Evolutionary conservation across 148 eudicot genomes (phyloP).

Genomic region (Persicaria maculosa): DNA sequence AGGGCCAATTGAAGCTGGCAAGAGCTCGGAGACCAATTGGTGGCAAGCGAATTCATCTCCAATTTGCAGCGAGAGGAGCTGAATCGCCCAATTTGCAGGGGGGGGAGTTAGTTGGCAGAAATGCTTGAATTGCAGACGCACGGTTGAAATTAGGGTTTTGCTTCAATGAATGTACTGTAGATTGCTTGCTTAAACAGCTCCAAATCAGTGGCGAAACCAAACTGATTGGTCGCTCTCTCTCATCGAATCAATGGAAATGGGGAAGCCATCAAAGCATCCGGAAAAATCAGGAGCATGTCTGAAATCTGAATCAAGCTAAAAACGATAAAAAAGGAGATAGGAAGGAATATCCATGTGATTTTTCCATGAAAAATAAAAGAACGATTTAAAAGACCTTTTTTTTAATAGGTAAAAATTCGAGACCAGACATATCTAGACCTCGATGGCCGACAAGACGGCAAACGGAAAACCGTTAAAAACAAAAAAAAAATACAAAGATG

Average conservation of each 20-base stretch:
- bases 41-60: conserved; percentile 21
- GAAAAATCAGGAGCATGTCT: neutral
- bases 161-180: neutral
- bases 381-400: neutral
- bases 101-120: neutral
- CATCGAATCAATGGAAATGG: neutral
- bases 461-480: no score
- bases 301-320: neutral
- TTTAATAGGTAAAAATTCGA: no score
- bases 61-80: neutral
- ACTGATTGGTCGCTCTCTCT: neutral
- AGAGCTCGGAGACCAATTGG: conserved; percentile 43
- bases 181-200: neutral
- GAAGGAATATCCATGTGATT: neutral
- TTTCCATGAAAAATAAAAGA: neutral
- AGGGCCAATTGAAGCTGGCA: conserved; percentile 52
- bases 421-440: no score
- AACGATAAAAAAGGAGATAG: neutral
- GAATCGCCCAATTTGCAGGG: neutral
- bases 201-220: neutral
- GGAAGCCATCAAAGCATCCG: neutral
- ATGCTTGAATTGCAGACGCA: neutral
- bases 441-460: no score
- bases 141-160: conserved; percentile 8
- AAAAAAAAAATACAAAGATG: no score